Evolutionary conservation across 2,329 filamentous ascomycete species (phyloP).

Genomic region (Bipolaris victoriae): DNA sequence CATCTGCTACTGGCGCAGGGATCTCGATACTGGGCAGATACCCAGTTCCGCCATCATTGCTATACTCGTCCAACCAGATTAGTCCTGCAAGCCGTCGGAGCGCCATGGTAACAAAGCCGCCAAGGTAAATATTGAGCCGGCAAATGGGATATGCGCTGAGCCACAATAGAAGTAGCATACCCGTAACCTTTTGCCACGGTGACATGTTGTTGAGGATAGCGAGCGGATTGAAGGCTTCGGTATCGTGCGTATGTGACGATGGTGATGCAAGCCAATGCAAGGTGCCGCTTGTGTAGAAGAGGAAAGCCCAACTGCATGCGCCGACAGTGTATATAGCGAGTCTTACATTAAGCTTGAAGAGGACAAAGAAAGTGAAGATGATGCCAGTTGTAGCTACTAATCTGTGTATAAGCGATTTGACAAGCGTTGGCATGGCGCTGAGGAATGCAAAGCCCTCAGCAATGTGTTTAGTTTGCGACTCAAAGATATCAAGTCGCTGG

Average conservation of each 20-base stretch:
- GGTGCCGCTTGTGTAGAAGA: constrained; percentile 23
- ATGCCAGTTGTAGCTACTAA: constrained; percentile 15
- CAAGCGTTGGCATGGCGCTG: constrained; percentile 22
- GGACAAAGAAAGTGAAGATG: constrained; percentile 18
- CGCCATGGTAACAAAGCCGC: neutral
- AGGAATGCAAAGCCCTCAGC: constrained; percentile 31
- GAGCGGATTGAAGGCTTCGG: neutral
- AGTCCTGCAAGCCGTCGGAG: constrained; percentile 15
- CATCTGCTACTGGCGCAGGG: constrained; percentile 1
- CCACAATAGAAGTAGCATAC: constrained; percentile 24
- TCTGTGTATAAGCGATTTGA: constrained; percentile 13
- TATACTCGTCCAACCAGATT: constrained; percentile 24
- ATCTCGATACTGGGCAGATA: constrained; percentile 30
- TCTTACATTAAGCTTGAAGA: constrained; percentile 24
- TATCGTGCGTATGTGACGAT: neutral
- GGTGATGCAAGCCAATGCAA: constrained; percentile 21
- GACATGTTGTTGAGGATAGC: constrained; percentile 8
- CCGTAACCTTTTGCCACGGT: constrained; percentile 24
- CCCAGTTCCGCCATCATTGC: constrained; percentile 17
- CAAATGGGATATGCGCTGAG: constrained; percentile 27
- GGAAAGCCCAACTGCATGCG: constrained; percentile 24
- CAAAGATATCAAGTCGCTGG: constrained; percentile 24
- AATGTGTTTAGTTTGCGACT: constrained; percentile 30
- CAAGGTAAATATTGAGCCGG: constrained; percentile 22
- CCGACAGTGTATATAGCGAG: constrained; percentile 26